phyloP scores from a whole-genome alignment of 768 basidiomycete species.

The Lyophyllum decastes region DNA sequence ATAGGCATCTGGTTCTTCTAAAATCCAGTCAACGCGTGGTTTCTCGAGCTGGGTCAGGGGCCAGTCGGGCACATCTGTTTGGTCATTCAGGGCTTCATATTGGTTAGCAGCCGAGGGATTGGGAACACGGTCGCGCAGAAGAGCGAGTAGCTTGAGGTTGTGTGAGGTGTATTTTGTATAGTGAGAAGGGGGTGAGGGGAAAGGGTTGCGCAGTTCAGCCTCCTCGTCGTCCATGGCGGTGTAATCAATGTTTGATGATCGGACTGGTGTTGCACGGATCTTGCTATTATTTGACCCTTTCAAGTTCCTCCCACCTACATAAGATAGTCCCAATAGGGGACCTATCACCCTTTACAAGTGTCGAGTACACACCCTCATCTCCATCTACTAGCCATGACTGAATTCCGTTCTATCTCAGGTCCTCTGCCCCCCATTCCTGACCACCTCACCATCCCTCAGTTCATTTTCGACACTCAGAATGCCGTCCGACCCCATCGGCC shows the following conservation, averaged over 20 bases:
- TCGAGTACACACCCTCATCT: slow-evolving; percentile 1
- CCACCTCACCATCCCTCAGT: slow-evolving; percentile 65
- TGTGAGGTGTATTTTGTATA: slow-evolving; percentile 75
- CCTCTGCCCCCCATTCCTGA: slow-evolving; percentile 54
- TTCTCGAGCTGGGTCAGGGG: slow-evolving; percentile 75
- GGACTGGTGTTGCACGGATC: not conserved
- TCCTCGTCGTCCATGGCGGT: slow-evolving; percentile 67
- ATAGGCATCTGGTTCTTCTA: slow-evolving; percentile 71
- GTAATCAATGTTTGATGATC: not conserved
- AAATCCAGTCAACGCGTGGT: slow-evolving; percentile 89
- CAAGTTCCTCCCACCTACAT: not conserved
- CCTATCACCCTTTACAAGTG: not conserved
- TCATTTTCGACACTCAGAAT: slow-evolving; percentile 52
- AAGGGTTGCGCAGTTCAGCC: slow-evolving; percentile 80
- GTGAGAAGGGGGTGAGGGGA: slow-evolving; percentile 87
- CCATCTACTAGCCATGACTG: slow-evolving; percentile 26
- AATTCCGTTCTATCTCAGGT: slow-evolving; percentile 31
- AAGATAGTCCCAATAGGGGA: not conserved
- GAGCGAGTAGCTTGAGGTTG: slow-evolving; percentile 67
- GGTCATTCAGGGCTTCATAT: slow-evolving; percentile 66
- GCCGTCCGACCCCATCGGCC: slow-evolving; percentile 46
- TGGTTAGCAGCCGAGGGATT: slow-evolving; percentile 53
- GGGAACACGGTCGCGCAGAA: slow-evolving; percentile 57
- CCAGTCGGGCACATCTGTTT: slow-evolving; percentile 78
- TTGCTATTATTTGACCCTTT: not conserved